Conservation (phyloP, 257 asterid species). For the Solanum medicagineum region DNA sequence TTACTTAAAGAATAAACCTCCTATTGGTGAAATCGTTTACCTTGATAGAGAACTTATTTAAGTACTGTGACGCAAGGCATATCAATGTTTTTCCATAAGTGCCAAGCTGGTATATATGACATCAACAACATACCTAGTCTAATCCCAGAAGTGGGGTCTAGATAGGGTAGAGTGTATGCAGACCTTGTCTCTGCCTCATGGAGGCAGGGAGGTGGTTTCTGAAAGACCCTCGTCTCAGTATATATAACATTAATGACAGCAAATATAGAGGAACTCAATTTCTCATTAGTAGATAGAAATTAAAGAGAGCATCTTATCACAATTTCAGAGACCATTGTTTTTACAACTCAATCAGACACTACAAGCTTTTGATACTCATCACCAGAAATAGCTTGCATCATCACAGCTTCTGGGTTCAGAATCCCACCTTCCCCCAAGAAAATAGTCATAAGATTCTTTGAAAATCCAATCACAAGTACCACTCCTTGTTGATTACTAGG, state of each 20-base stretch:
- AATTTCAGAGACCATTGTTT: not conserved
- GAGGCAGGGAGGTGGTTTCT: not conserved
- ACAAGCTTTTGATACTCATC: not conserved
- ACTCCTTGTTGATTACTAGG: not conserved
- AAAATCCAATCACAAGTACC: not conserved
- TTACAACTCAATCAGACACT: not conserved
- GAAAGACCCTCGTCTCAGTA: not conserved
- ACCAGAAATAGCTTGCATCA: not conserved
- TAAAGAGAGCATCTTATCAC: not conserved
- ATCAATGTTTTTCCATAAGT: not conserved
- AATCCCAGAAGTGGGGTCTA: not conserved
- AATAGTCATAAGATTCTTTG: not conserved
- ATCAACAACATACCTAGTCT: not conserved
- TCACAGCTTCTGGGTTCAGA: not conserved
- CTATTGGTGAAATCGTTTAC: not conserved
- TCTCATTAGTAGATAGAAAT: not conserved
- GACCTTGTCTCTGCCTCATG: not conserved
- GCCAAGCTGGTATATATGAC: not conserved
- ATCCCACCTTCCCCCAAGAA: not conserved
- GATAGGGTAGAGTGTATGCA: not conserved
- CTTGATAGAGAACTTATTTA: not conserved
- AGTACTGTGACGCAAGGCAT: not conserved
- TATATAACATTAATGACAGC: not conserved
- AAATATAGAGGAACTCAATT: not conserved
- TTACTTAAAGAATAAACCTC: not conserved